phyloP scores from a whole-genome alignment of 345 rosid species.

The Eucalyptus erythrocorys region DNA sequence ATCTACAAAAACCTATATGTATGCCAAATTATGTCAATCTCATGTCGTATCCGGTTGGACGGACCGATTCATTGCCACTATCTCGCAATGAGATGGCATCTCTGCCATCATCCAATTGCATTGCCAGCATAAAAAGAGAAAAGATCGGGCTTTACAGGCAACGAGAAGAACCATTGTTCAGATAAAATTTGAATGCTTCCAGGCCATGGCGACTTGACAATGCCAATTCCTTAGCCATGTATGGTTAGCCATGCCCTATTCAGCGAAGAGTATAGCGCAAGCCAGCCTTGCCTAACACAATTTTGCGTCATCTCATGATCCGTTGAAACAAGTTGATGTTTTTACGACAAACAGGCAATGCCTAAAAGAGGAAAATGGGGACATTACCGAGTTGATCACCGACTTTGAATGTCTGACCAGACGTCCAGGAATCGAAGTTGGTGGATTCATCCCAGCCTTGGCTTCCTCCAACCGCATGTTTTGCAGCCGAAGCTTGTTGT shows the following conservation, averaged over 20 bases:
- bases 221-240: not conserved
- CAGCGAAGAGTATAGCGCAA: not conserved
- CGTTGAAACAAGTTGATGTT: not conserved
- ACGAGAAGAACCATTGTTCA: not conserved
- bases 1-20: not conserved
- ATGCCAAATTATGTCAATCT: not conserved
- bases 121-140: not conserved
- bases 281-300: not conserved
- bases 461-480: constrained; percentile 75
- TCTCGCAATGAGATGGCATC: not conserved
- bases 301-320: not conserved
- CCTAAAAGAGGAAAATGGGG: not conserved
- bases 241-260: not conserved
- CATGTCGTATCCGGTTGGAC: not conserved
- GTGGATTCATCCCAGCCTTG: constrained; percentile 85
- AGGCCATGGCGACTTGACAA: not conserved
- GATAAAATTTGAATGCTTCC: not conserved
- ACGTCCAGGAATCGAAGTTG: constrained; percentile 65
- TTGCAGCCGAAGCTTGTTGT: constrained; percentile 26
- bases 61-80: not conserved
- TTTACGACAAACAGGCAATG: not conserved
- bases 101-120: not conserved
- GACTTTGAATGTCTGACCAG: constrained; percentile 55
- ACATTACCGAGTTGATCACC: constrained; percentile 73
- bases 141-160: not conserved